These are phyloP conservation scores for Russula foetens DNA, from an alignment of 768 basidiomycete species.

Conservation along the genomic window DNA sequence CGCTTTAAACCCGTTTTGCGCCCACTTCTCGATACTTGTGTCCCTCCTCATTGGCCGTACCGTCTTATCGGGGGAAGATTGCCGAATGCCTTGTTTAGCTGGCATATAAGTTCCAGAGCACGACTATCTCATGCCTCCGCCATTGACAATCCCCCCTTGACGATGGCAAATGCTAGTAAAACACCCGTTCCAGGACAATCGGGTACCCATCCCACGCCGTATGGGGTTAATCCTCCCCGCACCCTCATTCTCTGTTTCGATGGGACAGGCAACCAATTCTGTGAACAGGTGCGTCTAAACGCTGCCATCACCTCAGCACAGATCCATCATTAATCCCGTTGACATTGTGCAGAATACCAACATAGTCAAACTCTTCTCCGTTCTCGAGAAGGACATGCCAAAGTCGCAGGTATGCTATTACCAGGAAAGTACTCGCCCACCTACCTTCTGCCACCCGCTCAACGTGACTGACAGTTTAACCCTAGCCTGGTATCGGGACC, in stretches of 20 bases:
- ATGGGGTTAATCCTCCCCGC: too few relatives aligned
- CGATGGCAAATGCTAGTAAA: too few relatives aligned
- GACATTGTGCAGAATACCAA: constrained; percentile 55
- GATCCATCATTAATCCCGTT: not conserved
- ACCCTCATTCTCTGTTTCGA: constrained; percentile 63
- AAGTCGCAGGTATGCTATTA: constrained; percentile 21
- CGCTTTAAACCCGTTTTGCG: too few relatives aligned
- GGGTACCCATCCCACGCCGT: too few relatives aligned
- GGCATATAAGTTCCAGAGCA: too few relatives aligned
- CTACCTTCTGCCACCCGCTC: not conserved
- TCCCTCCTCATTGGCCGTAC: too few relatives aligned
- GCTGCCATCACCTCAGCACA: not conserved
- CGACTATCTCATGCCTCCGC: too few relatives aligned
- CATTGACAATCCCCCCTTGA: too few relatives aligned
- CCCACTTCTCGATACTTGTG: too few relatives aligned
- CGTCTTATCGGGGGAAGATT: too few relatives aligned
- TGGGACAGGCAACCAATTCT: constrained; percentile 48
- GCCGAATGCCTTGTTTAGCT: too few relatives aligned
- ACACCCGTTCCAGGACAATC: too few relatives aligned
- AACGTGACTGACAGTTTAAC: not conserved
- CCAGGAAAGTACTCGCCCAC: not conserved
- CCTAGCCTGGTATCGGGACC: constrained; percentile 8
- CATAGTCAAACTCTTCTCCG: constrained; percentile 58
- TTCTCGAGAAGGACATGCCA: constrained; percentile 51
- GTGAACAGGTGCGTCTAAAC: not conserved